phyloP scores from a whole-genome alignment of 164 flowering plant species.

The Taxillus chinensis region DNA sequence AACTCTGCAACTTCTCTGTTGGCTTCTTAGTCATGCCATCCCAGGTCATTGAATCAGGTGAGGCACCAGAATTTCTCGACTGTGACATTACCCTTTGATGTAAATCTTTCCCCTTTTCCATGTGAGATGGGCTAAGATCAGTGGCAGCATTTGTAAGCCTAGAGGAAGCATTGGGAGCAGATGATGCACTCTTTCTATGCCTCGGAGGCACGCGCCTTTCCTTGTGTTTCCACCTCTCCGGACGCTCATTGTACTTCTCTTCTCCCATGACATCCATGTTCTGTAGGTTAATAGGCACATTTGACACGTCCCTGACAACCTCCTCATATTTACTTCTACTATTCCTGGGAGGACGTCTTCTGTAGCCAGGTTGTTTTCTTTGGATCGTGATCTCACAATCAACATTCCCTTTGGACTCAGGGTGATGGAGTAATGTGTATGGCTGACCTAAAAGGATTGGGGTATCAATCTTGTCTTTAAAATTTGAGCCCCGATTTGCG shows the following conservation, averaged over 20 bases:
- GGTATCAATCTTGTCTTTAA: constrained; percentile 17
- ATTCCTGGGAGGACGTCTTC: constrained; percentile 11
- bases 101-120: constrained; percentile 7
- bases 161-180: constrained; percentile 14
- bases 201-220: constrained; percentile 14
- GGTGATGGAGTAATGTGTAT: constrained; percentile 9
- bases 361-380: constrained; percentile 19
- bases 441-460: constrained; percentile 15
- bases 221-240: constrained; percentile 61
- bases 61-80: constrained; percentile 8
- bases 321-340: constrained; percentile 42
- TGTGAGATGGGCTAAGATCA: constrained; percentile 10
- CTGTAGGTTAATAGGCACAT: constrained; percentile 66
- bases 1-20: too few relatives aligned
- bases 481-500: constrained; percentile 10
- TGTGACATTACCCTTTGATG: constrained; percentile 4
- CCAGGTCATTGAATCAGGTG: constrained; percentile 9
- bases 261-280: constrained; percentile 36
- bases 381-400: constrained; percentile 8
- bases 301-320: constrained; percentile 78
- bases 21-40: too few relatives aligned
- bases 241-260: constrained; percentile 37
- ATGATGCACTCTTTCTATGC: constrained; percentile 11
- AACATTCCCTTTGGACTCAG: constrained; percentile 9
- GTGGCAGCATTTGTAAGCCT: constrained; percentile 7